Evolutionary conservation across 1,284 basidiomycete species (phyloP), one percentile per base, ranked within the genome.

Genomic region (Xerocomus minutiporus): DNA sequence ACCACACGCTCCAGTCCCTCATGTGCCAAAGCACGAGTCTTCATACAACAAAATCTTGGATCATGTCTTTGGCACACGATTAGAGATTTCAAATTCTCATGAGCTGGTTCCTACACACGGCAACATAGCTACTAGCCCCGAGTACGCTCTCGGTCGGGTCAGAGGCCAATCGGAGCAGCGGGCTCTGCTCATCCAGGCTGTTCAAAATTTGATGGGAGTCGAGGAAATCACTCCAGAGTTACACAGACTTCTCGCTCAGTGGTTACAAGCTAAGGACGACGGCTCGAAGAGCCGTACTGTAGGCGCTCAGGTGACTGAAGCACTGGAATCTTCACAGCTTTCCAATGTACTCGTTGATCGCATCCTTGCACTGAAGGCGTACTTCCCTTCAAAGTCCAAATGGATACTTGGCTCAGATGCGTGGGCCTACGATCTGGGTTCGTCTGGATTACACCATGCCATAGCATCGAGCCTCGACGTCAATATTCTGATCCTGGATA

Each of bases 321-420:
- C 69, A 8, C 74, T 93, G 12, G 75, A 85, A 54, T 71, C 77
- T 25, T 67, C 71, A 7, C 58, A 73, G 8, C 52, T 75, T 36
- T 58, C 71, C 11, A 74, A 76, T 56, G 66, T 76, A 5, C 71
- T 78, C 7, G 79, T 82, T 3, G 71, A 79, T 41, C 77, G 75
- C 26, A 76, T 90, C 41, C 77, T 91, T 35, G 71, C 79, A 8
- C 74, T 86, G 17, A 77, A 79, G 31, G 70, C 79, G 32, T 80
- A 86, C 60, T 82, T 95, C 61, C 73, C 80, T 43, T 74, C 83
- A 13, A 75, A 76, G 42, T 91, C 90, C 1, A 80, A 92, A 53
- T 99, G 95, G 95, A 98, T 99, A 69, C 88, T 98, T 61, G 94
- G 96, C 25, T 97, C 93, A 46, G 96, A 99, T 68, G 89, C 93